These are phyloP conservation scores for Phellopilus nigrolimitatus DNA, from an alignment of 1,284 basidiomycete genomes.

Conservation along the genomic window DNA sequence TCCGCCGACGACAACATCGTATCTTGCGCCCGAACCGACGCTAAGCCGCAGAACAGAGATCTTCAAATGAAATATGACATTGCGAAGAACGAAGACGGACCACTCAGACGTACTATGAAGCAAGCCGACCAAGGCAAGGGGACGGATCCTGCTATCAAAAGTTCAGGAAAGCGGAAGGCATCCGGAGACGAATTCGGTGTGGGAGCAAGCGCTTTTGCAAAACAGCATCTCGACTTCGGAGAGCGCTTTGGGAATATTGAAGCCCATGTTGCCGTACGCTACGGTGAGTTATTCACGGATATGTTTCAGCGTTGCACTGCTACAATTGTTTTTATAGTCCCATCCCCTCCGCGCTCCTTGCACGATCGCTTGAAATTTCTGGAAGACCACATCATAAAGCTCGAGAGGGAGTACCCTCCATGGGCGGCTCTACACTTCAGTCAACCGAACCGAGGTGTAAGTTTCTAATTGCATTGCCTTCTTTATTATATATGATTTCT, in stretches of 20 bases:
- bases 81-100: conserved; percentile 73
- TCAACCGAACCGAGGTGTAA: conserved; percentile 70
- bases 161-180: conserved; percentile 24
- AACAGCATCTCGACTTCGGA: conserved; percentile 52
- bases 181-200: conserved; percentile 23
- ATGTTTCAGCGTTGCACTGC: too few relatives aligned
- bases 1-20: conserved; percentile 22
- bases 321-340: too few relatives aligned
- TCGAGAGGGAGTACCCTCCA: conserved; percentile 75
- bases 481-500: conserved; percentile 1
- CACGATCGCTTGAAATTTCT: conserved; percentile 60
- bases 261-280: conserved; percentile 62
- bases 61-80: conserved; percentile 80
- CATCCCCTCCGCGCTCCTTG: conserved; percentile 58
- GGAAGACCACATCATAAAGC: conserved; percentile 66
- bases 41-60: conserved; percentile 63
- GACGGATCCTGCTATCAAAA: neutral
- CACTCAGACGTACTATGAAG: conserved; percentile 54
- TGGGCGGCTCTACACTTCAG: conserved; percentile 82
- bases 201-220: conserved; percentile 24
- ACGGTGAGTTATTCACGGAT: too few relatives aligned
- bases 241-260: conserved; percentile 63
- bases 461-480: conserved; percentile 27
- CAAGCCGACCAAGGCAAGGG: too few relatives aligned
- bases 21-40: conserved; percentile 70